phyloP scores from a whole-genome alignment of 257 asterid genomes.

The Scutellaria galericulata region DNA sequence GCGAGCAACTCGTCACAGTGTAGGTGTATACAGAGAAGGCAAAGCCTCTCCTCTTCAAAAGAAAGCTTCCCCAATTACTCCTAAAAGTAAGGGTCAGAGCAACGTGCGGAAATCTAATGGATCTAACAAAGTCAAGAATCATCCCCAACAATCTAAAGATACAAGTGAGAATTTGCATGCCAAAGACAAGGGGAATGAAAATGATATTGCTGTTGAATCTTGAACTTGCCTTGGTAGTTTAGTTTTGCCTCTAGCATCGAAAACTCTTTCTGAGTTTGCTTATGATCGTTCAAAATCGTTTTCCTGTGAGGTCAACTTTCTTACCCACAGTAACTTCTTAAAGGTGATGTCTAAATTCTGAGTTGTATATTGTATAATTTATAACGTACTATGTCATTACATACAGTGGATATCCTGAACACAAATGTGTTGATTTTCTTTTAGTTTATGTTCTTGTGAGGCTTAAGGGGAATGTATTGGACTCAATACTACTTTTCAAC shows the following conservation, averaged over 20 bases:
- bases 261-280: slow-evolving; percentile 37
- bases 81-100: slow-evolving; percentile 55
- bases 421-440: slow-evolving; percentile 25
- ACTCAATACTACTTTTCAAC: slow-evolving; percentile 4
- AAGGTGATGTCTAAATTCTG: slow-evolving; percentile 39
- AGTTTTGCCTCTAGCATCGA: slow-evolving; percentile 40
- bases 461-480: slow-evolving; percentile 18
- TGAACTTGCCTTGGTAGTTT: slow-evolving; percentile 41
- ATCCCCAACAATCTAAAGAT: slow-evolving; percentile 43
- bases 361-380: slow-evolving; percentile 64
- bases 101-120: slow-evolving; percentile 50
- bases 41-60: slow-evolving; percentile 41
- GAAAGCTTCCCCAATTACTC: slow-evolving; percentile 52
- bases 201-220: slow-evolving; percentile 46
- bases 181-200: slow-evolving; percentile 37
- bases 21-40: slow-evolving; percentile 57
- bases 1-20: slow-evolving; percentile 64
- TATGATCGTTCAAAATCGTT: slow-evolving; percentile 24
- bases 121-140: slow-evolving; percentile 37
- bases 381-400: slow-evolving; percentile 42
- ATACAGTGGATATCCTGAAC: slow-evolving; percentile 4
- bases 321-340: slow-evolving; percentile 34
- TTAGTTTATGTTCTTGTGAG: slow-evolving; percentile 18
- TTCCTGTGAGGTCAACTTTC: slow-evolving; percentile 39
- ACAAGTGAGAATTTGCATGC: slow-evolving; percentile 34